These are phyloP conservation scores for Teratosphaeria nubilosa DNA, from an alignment of 2,329 filamentous ascomycete genomes.

Conservation along the genomic window DNA sequence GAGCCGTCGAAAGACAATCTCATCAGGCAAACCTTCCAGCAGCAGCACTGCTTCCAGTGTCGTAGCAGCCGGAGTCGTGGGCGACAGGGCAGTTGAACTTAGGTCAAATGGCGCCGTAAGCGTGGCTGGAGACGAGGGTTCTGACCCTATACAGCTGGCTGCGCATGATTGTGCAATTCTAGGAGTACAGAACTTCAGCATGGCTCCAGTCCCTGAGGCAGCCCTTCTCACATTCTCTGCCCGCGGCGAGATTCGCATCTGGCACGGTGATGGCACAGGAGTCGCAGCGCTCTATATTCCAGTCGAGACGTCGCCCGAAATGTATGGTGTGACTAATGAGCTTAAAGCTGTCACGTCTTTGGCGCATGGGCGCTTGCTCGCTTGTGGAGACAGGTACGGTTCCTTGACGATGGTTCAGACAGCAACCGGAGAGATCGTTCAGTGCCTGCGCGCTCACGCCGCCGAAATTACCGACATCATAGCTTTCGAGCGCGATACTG, in stretches of 20 bases:
- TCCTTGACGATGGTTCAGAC: conserved; percentile 54
- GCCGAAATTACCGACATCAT: conserved; percentile 76
- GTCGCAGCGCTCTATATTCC: conserved; percentile 55
- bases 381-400: conserved; percentile 82
- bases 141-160: conserved; percentile 32
- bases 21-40: conserved; percentile 7
- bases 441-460: conserved; percentile 75
- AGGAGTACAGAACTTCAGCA: conserved; percentile 59
- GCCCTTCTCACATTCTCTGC: conserved; percentile 85
- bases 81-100: conserved; percentile 22
- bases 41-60: conserved; percentile 13
- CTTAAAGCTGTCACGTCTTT: conserved; percentile 51
- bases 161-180: conserved; percentile 52
- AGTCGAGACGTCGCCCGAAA: conserved; percentile 52
- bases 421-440: conserved; percentile 49
- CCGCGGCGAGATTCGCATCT: conserved; percentile 70
- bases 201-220: conserved; percentile 51
- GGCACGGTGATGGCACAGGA: conserved; percentile 63
- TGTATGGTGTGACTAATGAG: conserved; percentile 44
- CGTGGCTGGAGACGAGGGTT: conserved; percentile 3
- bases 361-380: conserved; percentile 53
- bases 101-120: conserved; percentile 1
- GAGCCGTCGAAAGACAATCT: conserved; percentile 9
- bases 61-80: conserved; percentile 29
- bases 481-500: conserved; percentile 53